Percentiles rank a stretch among this genome's conserved stretches.
These are phyloP conservation scores for Roridomyces roridus DNA, from an alignment of 768 basidiomycete species.

Conservation along the genomic window DNA sequence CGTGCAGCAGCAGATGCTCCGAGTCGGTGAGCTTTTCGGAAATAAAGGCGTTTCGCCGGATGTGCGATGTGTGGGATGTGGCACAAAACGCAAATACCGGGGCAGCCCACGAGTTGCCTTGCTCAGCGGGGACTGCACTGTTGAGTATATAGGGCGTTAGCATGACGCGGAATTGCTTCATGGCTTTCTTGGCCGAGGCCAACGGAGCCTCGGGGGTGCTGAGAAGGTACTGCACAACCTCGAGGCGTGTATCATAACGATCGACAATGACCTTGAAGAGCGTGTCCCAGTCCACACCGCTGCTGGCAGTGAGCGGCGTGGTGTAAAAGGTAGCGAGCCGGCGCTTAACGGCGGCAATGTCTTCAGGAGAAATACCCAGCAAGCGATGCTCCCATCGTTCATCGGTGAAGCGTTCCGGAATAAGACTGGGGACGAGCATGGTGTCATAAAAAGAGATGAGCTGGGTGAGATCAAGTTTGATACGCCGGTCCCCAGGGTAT, in stretches of 20 bases:
- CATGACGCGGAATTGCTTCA: slow-evolving; percentile 37
- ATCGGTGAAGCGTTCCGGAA: slow-evolving; percentile 33
- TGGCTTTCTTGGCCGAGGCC: slow-evolving; percentile 28
- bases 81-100: slow-evolving; percentile 41
- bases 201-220: slow-evolving; percentile 24
- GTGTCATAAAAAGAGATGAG: slow-evolving; percentile 44
- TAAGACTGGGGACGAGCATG: slow-evolving; percentile 42
- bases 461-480: slow-evolving; percentile 38
- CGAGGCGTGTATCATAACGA: slow-evolving; percentile 49
- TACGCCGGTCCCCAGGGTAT: slow-evolving; percentile 40
- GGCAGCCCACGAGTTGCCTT: slow-evolving; percentile 38
- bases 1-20: slow-evolving; percentile 24
- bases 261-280: slow-evolving; percentile 44
- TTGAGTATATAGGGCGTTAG: slow-evolving; percentile 38
- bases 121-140: slow-evolving; percentile 7
- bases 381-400: slow-evolving; percentile 43
- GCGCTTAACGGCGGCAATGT: slow-evolving; percentile 28
- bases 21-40: slow-evolving; percentile 17
- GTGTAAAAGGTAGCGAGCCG: slow-evolving; percentile 35
- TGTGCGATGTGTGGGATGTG: slow-evolving; percentile 36
- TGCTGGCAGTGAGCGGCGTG: slow-evolving; percentile 23
- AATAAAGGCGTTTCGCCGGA: slow-evolving; percentile 24
- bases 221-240: slow-evolving; percentile 44
- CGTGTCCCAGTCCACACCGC: slow-evolving; percentile 49
- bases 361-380: slow-evolving; percentile 35